A percentile compares a stretch with the other conserved stretches of the same genome.
Conservation (phyloP, 2,329 filamentous ascomycete genomes). For the Stylonectria norvegica region DNA sequence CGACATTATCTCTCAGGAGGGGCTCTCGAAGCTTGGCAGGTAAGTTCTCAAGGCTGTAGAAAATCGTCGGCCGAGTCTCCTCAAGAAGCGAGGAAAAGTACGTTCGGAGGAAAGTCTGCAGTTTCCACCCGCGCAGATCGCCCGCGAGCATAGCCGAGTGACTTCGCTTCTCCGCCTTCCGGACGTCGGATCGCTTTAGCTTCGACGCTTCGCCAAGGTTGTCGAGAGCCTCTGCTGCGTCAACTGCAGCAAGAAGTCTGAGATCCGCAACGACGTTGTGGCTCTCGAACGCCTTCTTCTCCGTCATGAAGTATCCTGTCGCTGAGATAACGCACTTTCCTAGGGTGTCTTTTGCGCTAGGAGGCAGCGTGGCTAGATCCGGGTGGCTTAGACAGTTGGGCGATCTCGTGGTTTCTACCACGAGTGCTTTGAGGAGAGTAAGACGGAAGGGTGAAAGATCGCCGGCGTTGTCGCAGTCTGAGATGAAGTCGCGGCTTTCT, state of each 20-base stretch:
- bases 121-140: slow-evolving; percentile 43
- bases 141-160: slow-evolving; percentile 33
- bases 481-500: slow-evolving; percentile 26
- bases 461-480: slow-evolving; percentile 19
- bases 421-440: slow-evolving; percentile 36
- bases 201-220: slow-evolving; percentile 19
- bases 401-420: slow-evolving; percentile 27
- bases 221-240: slow-evolving; percentile 28
- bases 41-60: slow-evolving; percentile 29
- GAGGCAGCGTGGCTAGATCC: slow-evolving; percentile 22
- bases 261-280: slow-evolving; percentile 23
- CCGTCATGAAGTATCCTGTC: slow-evolving; percentile 26
- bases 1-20: slow-evolving; percentile 33
- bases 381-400: slow-evolving; percentile 24
- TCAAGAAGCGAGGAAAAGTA: slow-evolving; percentile 34
- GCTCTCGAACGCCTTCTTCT: slow-evolving; percentile 30
- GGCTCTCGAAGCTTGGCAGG: slow-evolving; percentile 28
- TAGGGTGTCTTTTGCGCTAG: slow-evolving; percentile 26
- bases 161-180: slow-evolving; percentile 36
- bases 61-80: slow-evolving; percentile 32
- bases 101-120: slow-evolving; percentile 42
- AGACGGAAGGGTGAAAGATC: slow-evolving; percentile 31
- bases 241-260: slow-evolving; percentile 32
- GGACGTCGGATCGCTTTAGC: slow-evolving; percentile 30
- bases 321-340: slow-evolving; percentile 25